phyloP scores from a whole-genome alignment of 192 early-diverging fungal genomes.

The Coemansia furcata region DNA sequence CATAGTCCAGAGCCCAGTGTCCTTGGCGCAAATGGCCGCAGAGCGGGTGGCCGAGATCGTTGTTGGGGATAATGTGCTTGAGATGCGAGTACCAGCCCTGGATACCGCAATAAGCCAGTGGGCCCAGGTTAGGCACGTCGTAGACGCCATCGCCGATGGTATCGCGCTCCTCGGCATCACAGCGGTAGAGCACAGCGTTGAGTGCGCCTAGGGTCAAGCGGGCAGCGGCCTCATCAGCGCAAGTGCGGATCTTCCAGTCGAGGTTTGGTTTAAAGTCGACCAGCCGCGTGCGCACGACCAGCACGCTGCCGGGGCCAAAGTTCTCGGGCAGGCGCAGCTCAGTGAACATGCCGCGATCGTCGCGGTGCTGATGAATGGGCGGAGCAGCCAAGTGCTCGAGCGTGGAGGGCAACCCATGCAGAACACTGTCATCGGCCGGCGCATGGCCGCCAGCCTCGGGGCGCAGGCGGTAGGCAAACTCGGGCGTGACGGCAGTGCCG shows the following conservation, averaged over 20 bases:
- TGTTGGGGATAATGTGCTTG: constrained; percentile 73
- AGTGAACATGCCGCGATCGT: constrained; percentile 58
- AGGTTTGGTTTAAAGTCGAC: constrained; percentile 56
- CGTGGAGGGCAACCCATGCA: constrained; percentile 60
- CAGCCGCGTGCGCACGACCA: constrained; percentile 63
- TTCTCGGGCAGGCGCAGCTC: constrained; percentile 59
- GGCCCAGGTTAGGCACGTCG: constrained; percentile 83
- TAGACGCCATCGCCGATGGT: constrained; percentile 78
- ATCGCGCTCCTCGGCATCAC: constrained; percentile 86
- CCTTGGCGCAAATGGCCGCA: constrained; percentile 88
- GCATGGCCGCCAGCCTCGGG: constrained; percentile 18
- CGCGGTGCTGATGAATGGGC: constrained; percentile 40
- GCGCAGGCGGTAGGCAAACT: constrained; percentile 60
- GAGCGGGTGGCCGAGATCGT: constrained; percentile 92
- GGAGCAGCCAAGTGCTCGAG: constrained; percentile 58
- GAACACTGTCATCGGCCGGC: constrained; percentile 33
- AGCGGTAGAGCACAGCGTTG: constrained; percentile 84
- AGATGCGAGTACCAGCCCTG: constrained; percentile 89
- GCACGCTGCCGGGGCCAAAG: constrained; percentile 87
- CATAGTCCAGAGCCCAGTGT: constrained; percentile 90
- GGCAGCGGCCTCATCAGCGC: constrained; percentile 65
- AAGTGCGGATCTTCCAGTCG: constrained; percentile 58
- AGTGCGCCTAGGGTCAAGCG: constrained; percentile 67
- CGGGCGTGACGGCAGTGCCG: constrained; percentile 55
- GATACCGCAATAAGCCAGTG: constrained; percentile 84